Conservation (phyloP, 345 rosid species). For the Raphanus sativus region DNA sequence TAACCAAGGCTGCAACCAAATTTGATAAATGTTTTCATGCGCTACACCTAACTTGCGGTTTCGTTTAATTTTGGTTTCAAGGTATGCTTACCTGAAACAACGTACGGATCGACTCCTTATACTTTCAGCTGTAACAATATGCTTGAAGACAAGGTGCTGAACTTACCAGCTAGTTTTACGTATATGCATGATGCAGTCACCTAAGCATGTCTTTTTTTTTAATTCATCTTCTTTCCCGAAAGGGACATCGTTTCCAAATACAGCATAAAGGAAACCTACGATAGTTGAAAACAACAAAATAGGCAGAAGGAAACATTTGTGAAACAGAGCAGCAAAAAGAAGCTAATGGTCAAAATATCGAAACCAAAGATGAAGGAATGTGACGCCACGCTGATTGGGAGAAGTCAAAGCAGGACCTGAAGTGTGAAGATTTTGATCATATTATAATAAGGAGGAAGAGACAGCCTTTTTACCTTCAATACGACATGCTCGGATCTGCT, state of each 20-base stretch:
- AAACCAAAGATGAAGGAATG: no score
- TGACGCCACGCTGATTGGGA: no score
- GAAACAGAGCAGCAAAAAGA: no score
- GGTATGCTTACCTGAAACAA: background rate
- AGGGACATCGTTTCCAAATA: no score
- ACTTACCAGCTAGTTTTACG: background rate
- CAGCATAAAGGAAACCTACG: no score
- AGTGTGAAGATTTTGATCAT: background rate
- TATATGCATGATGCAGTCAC: no score
- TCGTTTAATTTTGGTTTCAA: background rate
- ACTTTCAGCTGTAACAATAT: background rate
- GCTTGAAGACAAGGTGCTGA: background rate
- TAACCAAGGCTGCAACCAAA: background rate
- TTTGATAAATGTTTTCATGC: background rate
- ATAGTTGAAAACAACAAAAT: no score
- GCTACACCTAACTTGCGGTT: background rate
- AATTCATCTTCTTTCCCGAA: no score
- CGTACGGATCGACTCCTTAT: background rate
- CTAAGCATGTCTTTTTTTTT: no score
- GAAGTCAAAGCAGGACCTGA: no score
- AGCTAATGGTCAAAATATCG: no score
- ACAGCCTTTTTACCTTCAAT: background rate
- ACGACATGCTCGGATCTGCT: background rate
- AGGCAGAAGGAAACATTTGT: no score
- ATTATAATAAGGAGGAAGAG: background rate